Base-by-base conservation (phyloP, 495 filamentous ascomycete species). In the Xylaria flabelliformis region DNA sequence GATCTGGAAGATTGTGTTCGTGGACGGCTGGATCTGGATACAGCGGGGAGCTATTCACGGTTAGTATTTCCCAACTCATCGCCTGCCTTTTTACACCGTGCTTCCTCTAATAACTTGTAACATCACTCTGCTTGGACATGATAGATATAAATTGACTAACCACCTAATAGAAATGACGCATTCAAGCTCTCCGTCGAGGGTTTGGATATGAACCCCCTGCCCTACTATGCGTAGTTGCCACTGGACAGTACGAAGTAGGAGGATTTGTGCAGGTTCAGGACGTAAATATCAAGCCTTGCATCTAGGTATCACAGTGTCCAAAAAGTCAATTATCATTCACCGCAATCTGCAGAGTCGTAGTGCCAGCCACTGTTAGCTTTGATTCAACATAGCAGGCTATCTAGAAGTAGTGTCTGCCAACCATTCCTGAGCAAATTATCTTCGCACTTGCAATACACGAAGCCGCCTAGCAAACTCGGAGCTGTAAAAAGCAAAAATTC, bases 161-260 rank as follows among this genome's bases (percentile, higher is more conserved):
- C 1, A 42, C 8, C 61, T 53, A 71, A n/a, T 39, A 86, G 93
- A 56, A 94, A 90, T 72, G 94, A 97, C 81, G 85, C 91, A 3
- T 97, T 97, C 80, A 90, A 90, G 77, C 83, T 97, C 53, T 89
- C 85, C 0, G 93, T 97, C 4, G 87, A 91, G 59, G 94, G 93
- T 1, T 63, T 86, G 68, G 91, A 95, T 79, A 76, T 97, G 71
- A 87, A 86, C 73, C 93, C 94, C 32, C 89, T 94, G 56, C 91
- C 90, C 21, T 93, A 87, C 59, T 79, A 72, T 36, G 4, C 12
- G 13, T 72, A 67, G 36, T n/a, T 9, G 55, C 1, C 29, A 39
- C 8, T 4, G 17, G 5, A 32, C 4, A 26, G 5, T 19, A 64
- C 29, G 10, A 39, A 21, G 24, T 17, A 26, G 41, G 34, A 39